phyloP scores from a whole-genome alignment of 2,329 filamentous ascomycete genomes.

The Tolypocladium amazonense region DNA sequence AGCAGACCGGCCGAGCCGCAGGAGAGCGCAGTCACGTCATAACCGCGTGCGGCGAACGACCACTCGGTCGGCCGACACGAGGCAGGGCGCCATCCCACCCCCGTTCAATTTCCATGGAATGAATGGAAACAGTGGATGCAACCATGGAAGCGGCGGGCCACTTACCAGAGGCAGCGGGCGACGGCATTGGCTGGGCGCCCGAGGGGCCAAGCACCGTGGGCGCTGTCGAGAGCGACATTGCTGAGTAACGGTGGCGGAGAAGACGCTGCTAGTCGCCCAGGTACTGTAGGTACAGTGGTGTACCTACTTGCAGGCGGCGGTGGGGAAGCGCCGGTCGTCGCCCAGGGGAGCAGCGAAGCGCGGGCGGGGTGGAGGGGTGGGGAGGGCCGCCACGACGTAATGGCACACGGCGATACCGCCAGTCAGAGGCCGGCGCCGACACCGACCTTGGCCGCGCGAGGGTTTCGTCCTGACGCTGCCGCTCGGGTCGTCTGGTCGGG shows the following conservation, averaged over 20 bases:
- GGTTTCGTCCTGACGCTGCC: background rate
- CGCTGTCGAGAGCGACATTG: constrained; percentile 3
- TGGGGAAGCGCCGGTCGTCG: background rate
- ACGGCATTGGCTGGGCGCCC: constrained; percentile 1
- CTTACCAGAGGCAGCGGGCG: constrained; percentile 2
- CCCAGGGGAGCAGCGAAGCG: background rate
- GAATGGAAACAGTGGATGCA: constrained; percentile 2
- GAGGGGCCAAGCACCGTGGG: background rate
- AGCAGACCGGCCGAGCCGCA: constrained; percentile 4
- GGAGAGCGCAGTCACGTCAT: constrained; percentile 9
- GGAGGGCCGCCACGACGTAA: constrained; percentile 4
- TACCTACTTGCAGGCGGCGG: too few relatives aligned
- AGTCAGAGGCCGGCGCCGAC: constrained; percentile 1
- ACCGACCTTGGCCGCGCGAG: constrained; percentile 1
- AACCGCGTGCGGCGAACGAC: constrained; percentile 2
- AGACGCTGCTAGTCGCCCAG: background rate
- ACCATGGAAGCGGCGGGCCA: constrained; percentile 1
- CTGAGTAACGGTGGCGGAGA: background rate
- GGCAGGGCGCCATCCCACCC: constrained; percentile 4
- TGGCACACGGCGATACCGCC: constrained; percentile 3
- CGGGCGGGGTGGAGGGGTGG: background rate
- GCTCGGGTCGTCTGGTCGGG: background rate
- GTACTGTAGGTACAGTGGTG: background rate
- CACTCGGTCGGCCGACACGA: background rate
- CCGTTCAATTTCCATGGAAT: background rate